Evolutionary conservation across 495 filamentous ascomycete species (phyloP).

Genomic region (Cudoniella acicularis): DNA sequence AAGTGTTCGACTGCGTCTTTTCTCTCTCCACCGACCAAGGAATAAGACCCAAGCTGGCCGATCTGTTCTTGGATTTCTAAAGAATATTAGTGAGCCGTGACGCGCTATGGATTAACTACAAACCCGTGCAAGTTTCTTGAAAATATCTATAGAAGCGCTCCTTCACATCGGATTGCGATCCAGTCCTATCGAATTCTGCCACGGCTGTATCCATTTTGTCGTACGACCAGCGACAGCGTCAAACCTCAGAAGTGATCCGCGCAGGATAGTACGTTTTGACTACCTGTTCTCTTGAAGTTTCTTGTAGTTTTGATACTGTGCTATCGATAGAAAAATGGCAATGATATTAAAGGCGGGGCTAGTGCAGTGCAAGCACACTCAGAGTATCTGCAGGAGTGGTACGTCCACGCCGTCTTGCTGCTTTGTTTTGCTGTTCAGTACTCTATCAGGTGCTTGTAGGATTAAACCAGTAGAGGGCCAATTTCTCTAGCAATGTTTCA

Average conservation of each 20-base stretch:
- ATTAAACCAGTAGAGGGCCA: too few relatives aligned
- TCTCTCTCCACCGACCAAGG: conserved; percentile 52
- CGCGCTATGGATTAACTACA: conserved; percentile 14
- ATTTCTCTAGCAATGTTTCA: too few relatives aligned
- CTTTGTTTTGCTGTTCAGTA: too few relatives aligned
- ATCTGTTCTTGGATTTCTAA: conserved; percentile 61
- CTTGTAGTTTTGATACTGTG: not conserved
- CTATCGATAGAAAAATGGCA: not conserved
- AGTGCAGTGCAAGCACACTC: not conserved
- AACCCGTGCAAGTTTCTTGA: conserved; percentile 67
- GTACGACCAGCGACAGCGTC: too few relatives aligned
- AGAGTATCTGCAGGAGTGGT: not conserved
- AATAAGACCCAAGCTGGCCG: conserved; percentile 47
- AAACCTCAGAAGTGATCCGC: not conserved
- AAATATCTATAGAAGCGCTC: conserved; percentile 79
- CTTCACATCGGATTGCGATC: conserved; percentile 44
- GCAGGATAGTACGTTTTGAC: not conserved
- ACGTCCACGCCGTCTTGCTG: too few relatives aligned
- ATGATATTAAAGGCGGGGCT: not conserved
- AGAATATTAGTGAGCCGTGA: conserved; percentile 15
- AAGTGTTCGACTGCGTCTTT: conserved; percentile 65
- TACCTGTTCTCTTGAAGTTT: not conserved
- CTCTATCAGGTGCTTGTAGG: too few relatives aligned
- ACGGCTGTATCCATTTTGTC: conserved; percentile 7
- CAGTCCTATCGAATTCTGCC: conserved; percentile 1